These are phyloP conservation scores for peach (Prunus persica) DNA, from an alignment of 306 rosid species.

Conservation along the genomic window DNA sequence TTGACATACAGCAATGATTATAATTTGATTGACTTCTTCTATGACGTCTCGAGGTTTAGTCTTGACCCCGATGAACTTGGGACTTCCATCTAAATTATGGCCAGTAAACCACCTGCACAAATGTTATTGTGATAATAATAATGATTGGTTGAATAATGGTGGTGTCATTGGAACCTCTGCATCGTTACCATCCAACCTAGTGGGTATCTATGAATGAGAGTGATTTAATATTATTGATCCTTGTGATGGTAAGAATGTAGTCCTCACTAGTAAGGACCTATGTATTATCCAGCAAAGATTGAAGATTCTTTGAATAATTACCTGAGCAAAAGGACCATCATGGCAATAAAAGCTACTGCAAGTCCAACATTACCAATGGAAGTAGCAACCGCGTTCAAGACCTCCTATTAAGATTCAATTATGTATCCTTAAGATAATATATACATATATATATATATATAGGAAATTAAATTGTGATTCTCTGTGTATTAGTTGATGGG, in stretches of 20 bases:
- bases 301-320: slow-evolving; percentile 16
- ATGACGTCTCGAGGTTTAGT: slow-evolving; percentile 51
- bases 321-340: slow-evolving; percentile 69
- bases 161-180: too few relatives aligned
- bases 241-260: too few relatives aligned
- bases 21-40: slow-evolving; percentile 72
- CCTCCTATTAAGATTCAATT: slow-evolving; percentile 45
- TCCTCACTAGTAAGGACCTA: too few relatives aligned
- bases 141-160: too few relatives aligned
- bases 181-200: too few relatives aligned
- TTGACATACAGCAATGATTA: slow-evolving; percentile 75
- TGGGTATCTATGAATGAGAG: too few relatives aligned
- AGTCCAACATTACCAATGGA: slow-evolving; percentile 81
- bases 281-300: not conserved
- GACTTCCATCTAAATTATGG: slow-evolving; percentile 41
- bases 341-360: slow-evolving; percentile 57
- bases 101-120: slow-evolving; percentile 75
- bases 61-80: too few relatives aligned
- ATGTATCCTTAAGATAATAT: too few relatives aligned
- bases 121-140: slow-evolving; percentile 9
- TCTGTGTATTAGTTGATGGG: too few relatives aligned
- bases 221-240: too few relatives aligned
- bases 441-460: too few relatives aligned
- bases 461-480: too few relatives aligned
- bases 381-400: slow-evolving; percentile 85